phyloP scores from a whole-genome alignment of 176 grass and related monocot species.

The Olyra latifolia region DNA sequence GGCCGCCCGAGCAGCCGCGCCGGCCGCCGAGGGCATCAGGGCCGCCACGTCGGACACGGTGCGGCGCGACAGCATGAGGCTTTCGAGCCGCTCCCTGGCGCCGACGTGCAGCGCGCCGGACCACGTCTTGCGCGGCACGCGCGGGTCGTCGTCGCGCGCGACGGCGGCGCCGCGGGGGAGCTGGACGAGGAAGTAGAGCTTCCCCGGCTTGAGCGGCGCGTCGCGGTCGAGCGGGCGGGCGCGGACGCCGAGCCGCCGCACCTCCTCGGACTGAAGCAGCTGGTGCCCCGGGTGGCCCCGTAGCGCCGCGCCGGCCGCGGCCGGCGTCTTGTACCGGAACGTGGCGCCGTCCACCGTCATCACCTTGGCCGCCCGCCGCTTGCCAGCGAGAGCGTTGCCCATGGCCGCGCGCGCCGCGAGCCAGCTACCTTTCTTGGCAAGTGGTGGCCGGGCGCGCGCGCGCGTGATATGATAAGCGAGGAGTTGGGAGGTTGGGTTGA shows the following conservation, averaged over 20 bases:
- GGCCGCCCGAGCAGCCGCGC: neutral
- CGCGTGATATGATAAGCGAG: neutral
- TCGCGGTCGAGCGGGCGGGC: constrained; percentile 65
- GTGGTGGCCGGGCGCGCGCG: neutral
- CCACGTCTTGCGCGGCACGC: constrained; percentile 61
- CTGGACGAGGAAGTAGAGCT: constrained; percentile 90
- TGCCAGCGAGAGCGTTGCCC: constrained; percentile 73
- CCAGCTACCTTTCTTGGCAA: neutral
- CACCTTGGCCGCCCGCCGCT: constrained; percentile 73
- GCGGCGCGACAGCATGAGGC: constrained; percentile 85
- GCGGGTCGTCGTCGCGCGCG: constrained; percentile 23
- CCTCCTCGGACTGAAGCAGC: constrained; percentile 86
- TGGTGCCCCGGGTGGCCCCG: constrained; percentile 73
- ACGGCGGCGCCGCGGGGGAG: constrained; percentile 35
- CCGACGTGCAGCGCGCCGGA: constrained; percentile 81
- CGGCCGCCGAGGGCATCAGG: neutral
- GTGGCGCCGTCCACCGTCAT: constrained; percentile 97
- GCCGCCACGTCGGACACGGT: constrained; percentile 72
- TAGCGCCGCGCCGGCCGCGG: constrained; percentile 44
- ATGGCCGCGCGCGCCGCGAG: constrained; percentile 14
- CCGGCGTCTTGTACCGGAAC: constrained; percentile 58
- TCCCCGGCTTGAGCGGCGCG: constrained; percentile 79
- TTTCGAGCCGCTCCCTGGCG: constrained; percentile 83
- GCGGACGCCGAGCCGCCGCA: constrained; percentile 63
- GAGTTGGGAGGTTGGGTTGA: neutral